phyloP scores from a whole-genome alignment of 2,329 filamentous ascomycete genomes.

The Leptodontidium sp. region DNA sequence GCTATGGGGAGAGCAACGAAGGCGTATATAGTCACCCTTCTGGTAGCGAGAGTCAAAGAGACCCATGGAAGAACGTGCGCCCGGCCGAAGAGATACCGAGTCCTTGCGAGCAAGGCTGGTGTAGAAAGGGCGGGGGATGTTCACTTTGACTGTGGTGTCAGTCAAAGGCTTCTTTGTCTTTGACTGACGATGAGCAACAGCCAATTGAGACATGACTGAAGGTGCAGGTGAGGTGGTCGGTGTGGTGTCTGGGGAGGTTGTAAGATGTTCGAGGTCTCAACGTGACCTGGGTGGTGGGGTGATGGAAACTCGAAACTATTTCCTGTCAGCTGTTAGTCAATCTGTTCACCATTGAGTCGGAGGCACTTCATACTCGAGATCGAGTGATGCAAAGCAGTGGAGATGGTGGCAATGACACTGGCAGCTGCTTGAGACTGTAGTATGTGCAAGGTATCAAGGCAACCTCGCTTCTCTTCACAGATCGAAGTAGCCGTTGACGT shows the following conservation, averaged over 20 bases:
- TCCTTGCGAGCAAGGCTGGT: slow-evolving; percentile 10
- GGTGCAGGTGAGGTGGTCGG: background rate
- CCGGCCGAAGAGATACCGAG: slow-evolving; percentile 18
- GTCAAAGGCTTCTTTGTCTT: background rate
- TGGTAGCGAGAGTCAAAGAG: slow-evolving; percentile 7
- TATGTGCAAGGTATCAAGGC: background rate
- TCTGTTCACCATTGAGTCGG: background rate
- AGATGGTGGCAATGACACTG: background rate
- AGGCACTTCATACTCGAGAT: background rate
- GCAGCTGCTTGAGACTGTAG: background rate
- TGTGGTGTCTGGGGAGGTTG: background rate
- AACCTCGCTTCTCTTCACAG: background rate
- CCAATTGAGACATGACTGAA: background rate
- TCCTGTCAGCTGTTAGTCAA: background rate
- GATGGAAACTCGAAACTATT: background rate
- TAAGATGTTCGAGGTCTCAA: background rate
- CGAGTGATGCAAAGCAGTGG: background rate
- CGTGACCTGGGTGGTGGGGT: background rate
- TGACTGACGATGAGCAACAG: background rate
- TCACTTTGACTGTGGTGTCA: background rate
- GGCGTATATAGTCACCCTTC: background rate
- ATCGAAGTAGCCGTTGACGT: background rate
- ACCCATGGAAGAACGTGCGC: background rate
- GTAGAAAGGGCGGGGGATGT: slow-evolving; percentile 1
- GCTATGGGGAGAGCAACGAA: slow-evolving; percentile 1